Evolutionary conservation across 805 yeast genomes (phyloP), one percentile per base, ranked within the genome.

Genomic region (Cyberlindnera amylophila): DNA sequence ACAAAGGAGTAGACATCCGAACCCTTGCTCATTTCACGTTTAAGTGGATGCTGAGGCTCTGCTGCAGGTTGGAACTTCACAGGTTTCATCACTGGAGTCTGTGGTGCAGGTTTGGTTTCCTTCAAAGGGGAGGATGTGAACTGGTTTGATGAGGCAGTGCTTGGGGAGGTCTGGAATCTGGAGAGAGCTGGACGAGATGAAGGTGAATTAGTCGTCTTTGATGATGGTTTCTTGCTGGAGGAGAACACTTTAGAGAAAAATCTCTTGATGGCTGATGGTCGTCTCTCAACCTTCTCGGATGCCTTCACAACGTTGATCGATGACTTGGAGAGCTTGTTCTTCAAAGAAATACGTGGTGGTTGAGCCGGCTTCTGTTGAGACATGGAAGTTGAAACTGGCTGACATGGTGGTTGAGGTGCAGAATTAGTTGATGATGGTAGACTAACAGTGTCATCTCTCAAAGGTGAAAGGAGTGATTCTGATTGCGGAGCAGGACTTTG

Each of bases 1-100:
- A 39, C 31, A 24, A 57, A 57, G 8, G 62, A 57, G 33, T 54
- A 57, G 7, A 34, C 46, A 30, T 47, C 51, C 24, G 46, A 38
- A 30, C 18, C 29, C 4, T 15, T 16, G n/a, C 37, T 36, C 15
- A 34, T 36, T 15, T 40, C 32, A 16, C 48, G 42, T 14, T 34
- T 35, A 6, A 39, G 36, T 30, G 45, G 34, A 15, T 33, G 46
- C 4, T 27, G 26, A n/a, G 12, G 8, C 30, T 24, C 37, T 6
- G 17, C 14, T 24, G 29, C 12, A 15, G 17, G 28, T 11, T 34
- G 28, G n/a, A 27, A 6, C 14, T 29, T 21, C 18, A 11, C 38
- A 14, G 31, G 15, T 15, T 17, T 15, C 12, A 17, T 27, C 4
- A 14, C 21, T 15, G 31, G 16, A 11, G 18, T 13, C 16, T 6